Evolutionary conservation across 1,284 basidiomycete genomes (phyloP), one percentile per base, ranked within the genome.

Genomic region (Apiotrichum porosum): DNA sequence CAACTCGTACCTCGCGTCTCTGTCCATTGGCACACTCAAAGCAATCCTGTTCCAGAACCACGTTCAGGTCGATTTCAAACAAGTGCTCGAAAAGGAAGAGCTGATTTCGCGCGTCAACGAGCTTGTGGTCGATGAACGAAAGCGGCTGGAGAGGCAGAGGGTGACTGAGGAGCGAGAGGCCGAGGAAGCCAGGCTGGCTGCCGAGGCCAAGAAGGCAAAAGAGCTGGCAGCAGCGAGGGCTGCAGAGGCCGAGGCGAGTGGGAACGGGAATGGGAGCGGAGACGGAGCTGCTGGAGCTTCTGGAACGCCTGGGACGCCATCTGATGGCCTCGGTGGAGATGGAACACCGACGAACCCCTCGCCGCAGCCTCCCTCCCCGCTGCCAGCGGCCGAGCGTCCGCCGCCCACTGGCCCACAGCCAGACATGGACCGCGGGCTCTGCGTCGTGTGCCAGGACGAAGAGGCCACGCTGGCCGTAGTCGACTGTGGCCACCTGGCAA

Each of bases 401-500:
- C 9, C 44, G 8, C 48, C 72, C 37, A 64, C 67, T 42, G 58
- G 72, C 37, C 71, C 71, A 1, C 53, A 60, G 47, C 65, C 69
- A 0, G 68, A 69, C 24, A 67, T 79, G 6, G 86, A 89, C 50
- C 78, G 84, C 13, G 88, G 89, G 0, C 70, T 90, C 3, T 93
- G 88, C 65, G 86, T 92, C 0, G 81, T 92, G 15, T 93, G 89
- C 66, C 88, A 91, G 65, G 89, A 92, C 58, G 86, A 90, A 48
- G 88, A 92, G 58, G 88, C 88, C 1, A 89, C 85, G 55, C 86
- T 93, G 45, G 89, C 88, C 2, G 83, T 90, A 42, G 85, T 91
- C n/a, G 88, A 93, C 70, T 93, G 89, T 80, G 89, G 89, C 12
- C 88, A 91, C 71, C 75, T 91, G 32, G 80, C 83, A 9, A 82